phyloP scores from a whole-genome alignment of 1,284 basidiomycete genomes.

The Coriolopsis trogii region DNA sequence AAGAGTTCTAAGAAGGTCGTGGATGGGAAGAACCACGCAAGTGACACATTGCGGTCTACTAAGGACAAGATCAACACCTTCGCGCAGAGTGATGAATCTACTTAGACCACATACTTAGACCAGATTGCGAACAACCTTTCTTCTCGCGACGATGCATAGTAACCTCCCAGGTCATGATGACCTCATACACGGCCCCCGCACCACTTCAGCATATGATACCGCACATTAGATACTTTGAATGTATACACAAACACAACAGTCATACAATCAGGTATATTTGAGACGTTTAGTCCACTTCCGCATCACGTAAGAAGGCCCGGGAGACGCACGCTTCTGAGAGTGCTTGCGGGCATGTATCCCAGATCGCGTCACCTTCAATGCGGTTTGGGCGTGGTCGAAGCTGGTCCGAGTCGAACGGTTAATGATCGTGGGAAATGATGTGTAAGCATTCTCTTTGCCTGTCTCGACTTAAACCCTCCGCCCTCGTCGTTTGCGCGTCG shows the following conservation, averaged over 20 bases:
- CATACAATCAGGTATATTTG: no score
- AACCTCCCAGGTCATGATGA: no score
- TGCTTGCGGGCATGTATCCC: not conserved
- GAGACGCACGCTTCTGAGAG: not conserved
- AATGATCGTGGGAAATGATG: slow-evolving; percentile 36
- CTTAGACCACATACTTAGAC: no score
- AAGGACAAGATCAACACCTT: slow-evolving; percentile 17
- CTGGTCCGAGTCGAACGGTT: not conserved
- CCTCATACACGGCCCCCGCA: no score
- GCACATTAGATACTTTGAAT: no score
- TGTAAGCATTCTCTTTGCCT: slow-evolving; percentile 31
- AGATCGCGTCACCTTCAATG: slow-evolving; percentile 2
- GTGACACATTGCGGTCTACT: slow-evolving; percentile 24
- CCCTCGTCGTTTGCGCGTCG: slow-evolving; percentile 30
- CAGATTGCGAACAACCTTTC: no score
- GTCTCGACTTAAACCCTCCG: slow-evolving; percentile 28
- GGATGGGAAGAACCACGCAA: slow-evolving; percentile 34
- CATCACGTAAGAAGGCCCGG: no score
- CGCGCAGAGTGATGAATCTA: no score
- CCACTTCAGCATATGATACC: no score
- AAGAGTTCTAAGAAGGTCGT: slow-evolving; percentile 45
- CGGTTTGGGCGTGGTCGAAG: slow-evolving; percentile 14
- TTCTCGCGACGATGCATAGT: no score
- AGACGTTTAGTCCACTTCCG: no score
- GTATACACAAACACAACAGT: no score